Percentiles rank a stretch among this genome's conserved stretches.
These are phyloP conservation scores for Saturnispora galanensis DNA, from an alignment of 805 yeast genomes.

Conservation along the genomic window DNA sequence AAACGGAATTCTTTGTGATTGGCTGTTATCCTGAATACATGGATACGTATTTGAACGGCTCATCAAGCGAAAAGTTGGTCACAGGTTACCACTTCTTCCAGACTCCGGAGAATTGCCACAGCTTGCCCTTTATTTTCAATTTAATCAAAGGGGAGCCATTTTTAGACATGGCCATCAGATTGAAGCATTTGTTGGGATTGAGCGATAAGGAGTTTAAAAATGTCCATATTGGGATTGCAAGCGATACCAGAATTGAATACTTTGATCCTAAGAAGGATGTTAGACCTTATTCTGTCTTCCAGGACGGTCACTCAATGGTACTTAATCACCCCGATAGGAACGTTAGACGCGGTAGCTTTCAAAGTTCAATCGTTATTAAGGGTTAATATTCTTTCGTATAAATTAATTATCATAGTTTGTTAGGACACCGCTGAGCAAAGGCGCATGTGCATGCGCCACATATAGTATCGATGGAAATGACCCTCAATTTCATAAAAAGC, in stretches of 20 bases:
- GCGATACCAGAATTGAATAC: slow-evolving; percentile 27
- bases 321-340: slow-evolving; percentile 83
- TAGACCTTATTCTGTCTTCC: slow-evolving; percentile 39
- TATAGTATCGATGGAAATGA: too few relatives aligned
- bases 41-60: slow-evolving; percentile 14
- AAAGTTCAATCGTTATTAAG: slow-evolving; percentile 52
- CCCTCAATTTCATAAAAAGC: too few relatives aligned
- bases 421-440: too few relatives aligned
- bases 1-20: slow-evolving; percentile 37
- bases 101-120: slow-evolving; percentile 56
- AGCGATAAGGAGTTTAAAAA: slow-evolving; percentile 75
- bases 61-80: slow-evolving; percentile 32
- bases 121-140: slow-evolving; percentile 79
- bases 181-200: slow-evolving; percentile 62
- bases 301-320: slow-evolving; percentile 38
- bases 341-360: slow-evolving; percentile 42
- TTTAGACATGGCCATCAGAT: slow-evolving; percentile 50
- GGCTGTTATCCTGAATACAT: slow-evolving; percentile 33
- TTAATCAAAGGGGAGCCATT: slow-evolving; percentile 59
- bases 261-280: slow-evolving; percentile 43
- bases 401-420: background rate
- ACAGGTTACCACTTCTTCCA: slow-evolving; percentile 73
- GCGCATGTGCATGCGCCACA: too few relatives aligned
- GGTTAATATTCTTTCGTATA: slow-evolving; percentile 15
- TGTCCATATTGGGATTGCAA: slow-evolving; percentile 54